Percentiles rank a stretch among this genome's conserved stretches.
These are phyloP conservation scores for Pseudotulostoma volvatum DNA, from an alignment of 495 filamentous ascomycete species.

Conservation along the genomic window DNA sequence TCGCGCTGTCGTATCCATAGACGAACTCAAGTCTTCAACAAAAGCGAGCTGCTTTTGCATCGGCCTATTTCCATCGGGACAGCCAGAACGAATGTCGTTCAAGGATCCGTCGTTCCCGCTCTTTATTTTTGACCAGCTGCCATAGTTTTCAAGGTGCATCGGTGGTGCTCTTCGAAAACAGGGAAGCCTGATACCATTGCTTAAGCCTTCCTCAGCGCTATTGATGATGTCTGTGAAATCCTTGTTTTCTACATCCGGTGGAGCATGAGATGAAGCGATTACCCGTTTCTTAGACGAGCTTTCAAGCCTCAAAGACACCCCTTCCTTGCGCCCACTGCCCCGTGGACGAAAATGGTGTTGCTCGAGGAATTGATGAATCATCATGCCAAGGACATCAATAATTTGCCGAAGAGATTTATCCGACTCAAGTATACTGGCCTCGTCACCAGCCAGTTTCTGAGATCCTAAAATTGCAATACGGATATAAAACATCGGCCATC, in stretches of 20 bases:
- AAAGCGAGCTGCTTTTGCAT: neutral
- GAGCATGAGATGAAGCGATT: no score
- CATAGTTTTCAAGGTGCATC: conserved; percentile 24
- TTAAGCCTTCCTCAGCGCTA: no score
- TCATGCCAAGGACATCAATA: conserved; percentile 42
- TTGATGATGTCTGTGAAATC: no score
- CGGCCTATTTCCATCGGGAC: neutral
- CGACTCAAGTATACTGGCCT: conserved; percentile 17
- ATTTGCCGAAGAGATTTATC: conserved; percentile 35
- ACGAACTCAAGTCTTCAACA: neutral
- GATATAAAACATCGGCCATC: conserved; percentile 85
- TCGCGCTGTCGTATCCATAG: neutral
- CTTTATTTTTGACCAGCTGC: conserved; percentile 54
- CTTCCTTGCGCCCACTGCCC: neutral
- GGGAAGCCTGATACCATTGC: conserved; percentile 19
- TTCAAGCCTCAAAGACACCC: neutral
- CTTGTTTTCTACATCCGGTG: no score
- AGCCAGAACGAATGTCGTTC: neutral
- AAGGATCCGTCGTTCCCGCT: conserved; percentile 23
- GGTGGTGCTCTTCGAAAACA: conserved; percentile 12
- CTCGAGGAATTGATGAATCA: conserved; percentile 50
- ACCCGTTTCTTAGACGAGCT: no score
- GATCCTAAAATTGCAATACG: conserved; percentile 33
- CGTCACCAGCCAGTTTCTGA: conserved; percentile 6
- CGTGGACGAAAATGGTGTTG: conserved; percentile 47